Evolutionary conservation across 495 filamentous ascomycete genomes (phyloP).

Genomic region (Penicillium cinerascens): DNA sequence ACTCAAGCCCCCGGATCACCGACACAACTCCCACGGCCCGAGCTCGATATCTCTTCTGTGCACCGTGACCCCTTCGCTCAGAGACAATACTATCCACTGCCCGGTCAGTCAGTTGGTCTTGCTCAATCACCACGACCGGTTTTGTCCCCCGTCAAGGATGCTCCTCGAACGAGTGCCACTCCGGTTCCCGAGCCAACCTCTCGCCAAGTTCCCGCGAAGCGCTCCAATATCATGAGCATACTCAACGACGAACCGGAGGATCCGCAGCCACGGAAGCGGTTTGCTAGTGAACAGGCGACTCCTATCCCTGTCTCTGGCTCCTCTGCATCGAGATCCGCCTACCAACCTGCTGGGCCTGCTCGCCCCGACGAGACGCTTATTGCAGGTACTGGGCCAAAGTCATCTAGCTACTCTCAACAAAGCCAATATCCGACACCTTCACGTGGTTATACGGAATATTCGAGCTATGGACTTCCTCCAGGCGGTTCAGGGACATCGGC

Average conservation of each 20-base stretch:
- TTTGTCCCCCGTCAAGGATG: conserved; percentile 43
- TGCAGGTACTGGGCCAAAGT: conserved; percentile 17
- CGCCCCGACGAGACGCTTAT: conserved; percentile 27
- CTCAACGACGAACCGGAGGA: conserved; percentile 57
- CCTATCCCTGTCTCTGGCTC: conserved; percentile 11
- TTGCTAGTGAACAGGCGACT: conserved; percentile 32
- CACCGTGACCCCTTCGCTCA: conserved; percentile 40
- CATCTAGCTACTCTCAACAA: conserved; percentile 26
- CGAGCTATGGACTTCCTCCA: conserved; percentile 25
- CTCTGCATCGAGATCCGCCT: conserved; percentile 14
- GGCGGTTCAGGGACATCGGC: conserved; percentile 25
- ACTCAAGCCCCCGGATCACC: conserved; percentile 40
- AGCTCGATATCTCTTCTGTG: conserved; percentile 36
- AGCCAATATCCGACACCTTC: conserved; percentile 30
- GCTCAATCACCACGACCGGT: conserved; percentile 32
- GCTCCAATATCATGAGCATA: conserved; percentile 58
- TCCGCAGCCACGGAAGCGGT: conserved; percentile 50
- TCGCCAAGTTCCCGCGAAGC: conserved; percentile 51
- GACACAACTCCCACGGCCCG: conserved; percentile 29
- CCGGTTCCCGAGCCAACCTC: conserved; percentile 37
- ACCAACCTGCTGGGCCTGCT: conserved; percentile 14
- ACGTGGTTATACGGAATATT: conserved; percentile 37
- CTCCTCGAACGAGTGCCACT: conserved; percentile 32
- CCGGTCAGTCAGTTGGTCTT: conserved; percentile 23
- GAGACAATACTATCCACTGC: conserved; percentile 28